Conservation (phyloP, 495 filamentous ascomycete species). For the Friedmanniomyces endolithicus region DNA sequence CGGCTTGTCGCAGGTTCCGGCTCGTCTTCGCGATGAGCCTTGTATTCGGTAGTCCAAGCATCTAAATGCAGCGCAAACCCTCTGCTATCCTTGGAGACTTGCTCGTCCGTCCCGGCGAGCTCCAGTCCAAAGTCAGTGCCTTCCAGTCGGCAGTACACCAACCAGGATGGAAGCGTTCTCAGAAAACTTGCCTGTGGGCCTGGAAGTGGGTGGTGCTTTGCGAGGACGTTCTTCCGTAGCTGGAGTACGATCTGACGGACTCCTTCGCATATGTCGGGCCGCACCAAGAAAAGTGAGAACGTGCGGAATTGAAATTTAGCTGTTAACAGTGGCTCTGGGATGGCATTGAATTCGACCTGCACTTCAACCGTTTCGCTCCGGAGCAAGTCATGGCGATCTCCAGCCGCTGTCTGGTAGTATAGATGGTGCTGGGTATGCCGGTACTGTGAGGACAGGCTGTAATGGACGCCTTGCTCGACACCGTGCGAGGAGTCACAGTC, state of each 20-base stretch:
- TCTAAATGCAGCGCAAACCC: constrained; percentile 79
- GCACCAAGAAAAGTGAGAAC: constrained; percentile 77
- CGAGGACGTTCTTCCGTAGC: constrained; percentile 50
- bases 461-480: constrained; percentile 68
- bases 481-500: constrained; percentile 94
- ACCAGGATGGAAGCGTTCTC: constrained; percentile 68
- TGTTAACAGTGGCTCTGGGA: constrained; percentile 72
- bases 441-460: constrained; percentile 68
- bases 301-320: constrained; percentile 71
- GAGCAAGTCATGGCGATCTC: constrained; percentile 71
- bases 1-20: constrained; percentile 44
- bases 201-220: constrained; percentile 39
- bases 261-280: constrained; percentile 81
- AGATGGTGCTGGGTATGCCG: constrained; percentile 78
- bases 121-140: constrained; percentile 82
- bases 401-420: constrained; percentile 83
- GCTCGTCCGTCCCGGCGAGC: constrained; percentile 73
- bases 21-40: constrained; percentile 58
- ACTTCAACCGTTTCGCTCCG: constrained; percentile 77
- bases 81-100: constrained; percentile 63
- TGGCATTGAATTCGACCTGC: constrained; percentile 69
- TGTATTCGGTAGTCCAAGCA: constrained; percentile 84
- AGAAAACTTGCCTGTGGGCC: constrained; percentile 52
- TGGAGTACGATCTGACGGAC: constrained; percentile 83
- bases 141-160: constrained; percentile 70